These are phyloP conservation scores for Aschersonia sp. DNA, from an alignment of 2,329 filamentous ascomycete genomes.

Conservation along the genomic window DNA sequence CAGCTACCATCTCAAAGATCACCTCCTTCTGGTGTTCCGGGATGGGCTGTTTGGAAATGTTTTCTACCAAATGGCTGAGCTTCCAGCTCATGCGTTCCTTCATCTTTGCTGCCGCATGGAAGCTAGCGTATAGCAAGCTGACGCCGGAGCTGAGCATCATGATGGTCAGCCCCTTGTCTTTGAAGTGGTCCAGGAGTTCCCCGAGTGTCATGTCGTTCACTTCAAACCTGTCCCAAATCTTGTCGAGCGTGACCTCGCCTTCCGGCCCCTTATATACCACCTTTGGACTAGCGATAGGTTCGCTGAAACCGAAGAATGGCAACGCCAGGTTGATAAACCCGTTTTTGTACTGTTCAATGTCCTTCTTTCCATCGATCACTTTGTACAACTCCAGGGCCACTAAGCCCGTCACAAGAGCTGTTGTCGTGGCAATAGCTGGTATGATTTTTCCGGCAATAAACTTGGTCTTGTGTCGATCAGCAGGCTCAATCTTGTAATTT, in stretches of 20 bases:
- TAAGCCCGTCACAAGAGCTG: slow-evolving; percentile 84
- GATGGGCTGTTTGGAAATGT: slow-evolving; percentile 81
- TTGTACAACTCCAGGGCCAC: slow-evolving; percentile 93
- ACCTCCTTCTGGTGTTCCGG: slow-evolving; percentile 87
- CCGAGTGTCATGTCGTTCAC: slow-evolving; percentile 70
- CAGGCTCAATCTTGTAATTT: slow-evolving; percentile 92
- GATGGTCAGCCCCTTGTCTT: slow-evolving; percentile 64
- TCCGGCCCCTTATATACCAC: slow-evolving; percentile 71
- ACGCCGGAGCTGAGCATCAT: slow-evolving; percentile 97
- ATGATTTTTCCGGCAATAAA: slow-evolving; percentile 99
- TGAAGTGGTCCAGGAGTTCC: slow-evolving; percentile 73
- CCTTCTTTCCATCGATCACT: slow-evolving; percentile 87
- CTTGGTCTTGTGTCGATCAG: slow-evolving; percentile 95
- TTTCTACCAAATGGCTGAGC: slow-evolving; percentile 76
- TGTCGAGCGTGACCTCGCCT: slow-evolving; percentile 75
- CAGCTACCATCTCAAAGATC: slow-evolving; percentile 90
- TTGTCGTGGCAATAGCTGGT: slow-evolving; percentile 93
- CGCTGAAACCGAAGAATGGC: slow-evolving; percentile 96
- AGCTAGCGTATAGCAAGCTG: slow-evolving; percentile 83
- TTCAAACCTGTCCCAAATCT: slow-evolving; percentile 97
- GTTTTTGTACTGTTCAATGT: slow-evolving; percentile 98
- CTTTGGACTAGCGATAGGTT: slow-evolving; percentile 89
- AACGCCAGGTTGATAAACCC: slow-evolving; percentile 93
- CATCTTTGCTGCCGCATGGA: slow-evolving; percentile 66
- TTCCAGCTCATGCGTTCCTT: slow-evolving; percentile 74